Base-by-base conservation (phyloP, 495 filamentous ascomycete species). In the Penicillium herquei region DNA sequence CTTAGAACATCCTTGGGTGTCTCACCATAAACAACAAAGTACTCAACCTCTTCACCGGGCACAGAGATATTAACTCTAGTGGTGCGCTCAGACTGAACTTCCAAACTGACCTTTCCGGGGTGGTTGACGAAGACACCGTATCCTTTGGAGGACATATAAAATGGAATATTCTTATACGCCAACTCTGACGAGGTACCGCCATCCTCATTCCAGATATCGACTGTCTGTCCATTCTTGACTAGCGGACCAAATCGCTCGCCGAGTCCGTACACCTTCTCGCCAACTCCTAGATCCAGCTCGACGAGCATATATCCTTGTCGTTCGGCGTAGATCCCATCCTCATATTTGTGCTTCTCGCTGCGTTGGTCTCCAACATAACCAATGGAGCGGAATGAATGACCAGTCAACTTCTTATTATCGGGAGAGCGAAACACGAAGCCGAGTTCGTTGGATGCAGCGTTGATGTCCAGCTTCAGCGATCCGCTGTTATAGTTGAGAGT, bases 111-210 rank as follows among this genome's bases (percentile, higher is more conserved):
- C 12, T 76, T 78, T 10, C 81, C 82, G 0, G 82, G 70, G 12
- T 80, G 76, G 59, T 86, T 83, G 26, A 89, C 80, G 66, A 89
- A 89, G n/a, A 89, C 76, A 21, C 86, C 86, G 64, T 90, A 91
- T 1, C 85, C 85, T 12, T 76, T 72, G 0, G 82, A 87, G 53
- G 82, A 87, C 34, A 90, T 70, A 66, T 85, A 89, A 67, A 89
- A 89, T 2, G 84, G 81, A 7, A 89, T 76, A 60, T 89, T 90
- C 70, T 89, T 89, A 64, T 91, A 91, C 0, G 85, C 85, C 55
- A 88, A 78, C 48, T 89, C 86, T 14, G 79, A 84, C 0, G 80
- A 85, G 14, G 87, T 89, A 8, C 86, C 87, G 3, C 87, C 87
- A 58, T 91, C 87, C 33, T 83, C 82, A 53, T 89, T 89, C 84